These are phyloP conservation scores for Purpureocillium lavendulum DNA, from an alignment of 2,329 filamentous ascomycete genomes.

Conservation along the genomic window DNA sequence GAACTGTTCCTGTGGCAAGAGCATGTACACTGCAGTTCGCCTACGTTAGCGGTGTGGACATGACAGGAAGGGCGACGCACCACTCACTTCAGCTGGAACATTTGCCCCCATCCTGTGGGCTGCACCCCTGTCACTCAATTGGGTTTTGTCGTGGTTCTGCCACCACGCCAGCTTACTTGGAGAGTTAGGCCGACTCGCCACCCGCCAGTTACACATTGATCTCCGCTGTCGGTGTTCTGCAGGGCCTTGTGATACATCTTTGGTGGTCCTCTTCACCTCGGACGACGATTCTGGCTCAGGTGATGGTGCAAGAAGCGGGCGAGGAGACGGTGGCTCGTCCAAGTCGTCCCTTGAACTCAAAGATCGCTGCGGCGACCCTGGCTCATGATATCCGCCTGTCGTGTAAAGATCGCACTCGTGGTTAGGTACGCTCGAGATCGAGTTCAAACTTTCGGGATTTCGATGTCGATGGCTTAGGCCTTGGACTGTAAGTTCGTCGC, in stretches of 20 bases:
- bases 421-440: background rate
- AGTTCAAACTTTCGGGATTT: slow-evolving; percentile 1
- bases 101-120: background rate
- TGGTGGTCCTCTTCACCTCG: background rate
- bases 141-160: background rate
- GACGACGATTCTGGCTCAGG: slow-evolving; percentile 1
- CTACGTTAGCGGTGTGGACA: background rate
- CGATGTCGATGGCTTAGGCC: background rate
- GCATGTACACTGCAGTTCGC: background rate
- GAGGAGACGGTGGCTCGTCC: slow-evolving; percentile 1
- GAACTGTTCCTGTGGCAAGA: background rate
- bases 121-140: background rate
- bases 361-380: background rate
- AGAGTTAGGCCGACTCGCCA: background rate
- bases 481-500: background rate
- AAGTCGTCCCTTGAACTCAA: slow-evolving; percentile 1
- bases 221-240: background rate
- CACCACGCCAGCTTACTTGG: slow-evolving; percentile 1
- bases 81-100: background rate
- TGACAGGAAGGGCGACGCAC: background rate
- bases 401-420: background rate
- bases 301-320: slow-evolving; percentile 1
- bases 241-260: background rate
- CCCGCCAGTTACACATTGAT: background rate
- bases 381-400: background rate